Base-by-base conservation (phyloP, 2,329 filamentous ascomycete genomes). In the Pseudogymnoascus sp. region DNA sequence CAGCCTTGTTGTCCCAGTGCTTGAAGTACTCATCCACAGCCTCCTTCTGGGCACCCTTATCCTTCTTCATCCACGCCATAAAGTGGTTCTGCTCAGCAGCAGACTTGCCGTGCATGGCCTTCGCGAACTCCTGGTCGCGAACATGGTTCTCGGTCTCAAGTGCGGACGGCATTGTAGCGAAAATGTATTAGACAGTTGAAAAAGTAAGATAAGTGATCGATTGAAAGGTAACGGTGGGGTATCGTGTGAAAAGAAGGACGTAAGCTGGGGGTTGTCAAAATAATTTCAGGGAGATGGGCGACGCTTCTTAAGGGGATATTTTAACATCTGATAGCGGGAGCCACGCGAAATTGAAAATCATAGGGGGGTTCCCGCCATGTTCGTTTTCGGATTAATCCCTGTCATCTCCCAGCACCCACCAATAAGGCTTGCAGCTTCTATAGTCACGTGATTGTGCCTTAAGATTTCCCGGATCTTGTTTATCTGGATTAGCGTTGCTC, bases 11-110 rank as follows among this genome's bases (percentile, higher is more conserved):
- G 77, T 96, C 91, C 90, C 90, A 96, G 76, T 96, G 92, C 83
- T 96, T 96, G 81, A 96, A 96, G 79, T 96, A 96, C 76, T 96
- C 90, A 73, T 95, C 90, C 28, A 93, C 84, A 56, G 91, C 91
- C 61, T 88, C 88, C 75, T 91, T 85, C 74, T 96, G 90, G 6
- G 91, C 91, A 31, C 80, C 79, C 73, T 82, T 80, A 76, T 95
- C 88, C 81, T 99, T 99, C 75, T 82, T 82, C 72, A 96, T 81
- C 87, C 97, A 93, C 71, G 93, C 90, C 70, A 85, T 80, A 71
- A 97, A 84, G 69, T 91, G 90, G 72, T 88, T 90, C 63, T 82
- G 78, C 49, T 85, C 84, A 73, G 87, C 77, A 60, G 90, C 81
- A 62, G 90, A 91, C 67, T 83, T 66, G 65, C 70, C 91, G 77